A percentile compares a stretch with the other conserved stretches of the same genome.
Conservation (phyloP, 768 basidiomycete species). For the Hortiboletus flavorubellus region DNA sequence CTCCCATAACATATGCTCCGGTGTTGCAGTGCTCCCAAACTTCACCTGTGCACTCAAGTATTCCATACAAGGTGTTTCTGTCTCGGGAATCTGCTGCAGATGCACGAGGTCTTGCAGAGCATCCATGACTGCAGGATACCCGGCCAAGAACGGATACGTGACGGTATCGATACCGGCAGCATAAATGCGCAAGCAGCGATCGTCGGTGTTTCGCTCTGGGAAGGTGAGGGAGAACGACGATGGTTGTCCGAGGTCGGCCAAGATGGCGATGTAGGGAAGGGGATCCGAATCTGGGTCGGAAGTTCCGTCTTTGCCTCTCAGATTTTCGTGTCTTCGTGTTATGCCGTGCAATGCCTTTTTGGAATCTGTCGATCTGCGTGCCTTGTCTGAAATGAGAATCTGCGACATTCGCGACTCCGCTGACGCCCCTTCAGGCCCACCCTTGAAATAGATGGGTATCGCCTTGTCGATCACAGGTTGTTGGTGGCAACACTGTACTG, state of each 20-base stretch:
- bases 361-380: not conserved
- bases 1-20: slow-evolving; percentile 7
- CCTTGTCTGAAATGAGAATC: slow-evolving; percentile 20
- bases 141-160: slow-evolving; percentile 2
- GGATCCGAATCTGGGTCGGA: not conserved
- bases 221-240: slow-evolving; percentile 2
- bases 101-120: too few species aligned
- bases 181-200: slow-evolving; percentile 8
- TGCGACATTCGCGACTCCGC: slow-evolving; percentile 3
- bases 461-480: slow-evolving; percentile 12
- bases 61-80: not conserved
- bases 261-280: too few species aligned
- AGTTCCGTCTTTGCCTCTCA: not conserved
- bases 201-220: not conserved
- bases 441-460: slow-evolving; percentile 1
- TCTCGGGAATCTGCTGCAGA: not conserved
- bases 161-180: not conserved
- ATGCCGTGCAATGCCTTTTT: not conserved
- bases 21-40: not conserved
- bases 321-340: not conserved
- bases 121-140: too few species aligned
- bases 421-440: not conserved
- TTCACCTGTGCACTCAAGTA: not conserved
- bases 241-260: slow-evolving; percentile 8
- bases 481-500: slow-evolving; percentile 12